phyloP scores from a whole-genome alignment of 306 rosid species.

The Lablab purpureus region DNA sequence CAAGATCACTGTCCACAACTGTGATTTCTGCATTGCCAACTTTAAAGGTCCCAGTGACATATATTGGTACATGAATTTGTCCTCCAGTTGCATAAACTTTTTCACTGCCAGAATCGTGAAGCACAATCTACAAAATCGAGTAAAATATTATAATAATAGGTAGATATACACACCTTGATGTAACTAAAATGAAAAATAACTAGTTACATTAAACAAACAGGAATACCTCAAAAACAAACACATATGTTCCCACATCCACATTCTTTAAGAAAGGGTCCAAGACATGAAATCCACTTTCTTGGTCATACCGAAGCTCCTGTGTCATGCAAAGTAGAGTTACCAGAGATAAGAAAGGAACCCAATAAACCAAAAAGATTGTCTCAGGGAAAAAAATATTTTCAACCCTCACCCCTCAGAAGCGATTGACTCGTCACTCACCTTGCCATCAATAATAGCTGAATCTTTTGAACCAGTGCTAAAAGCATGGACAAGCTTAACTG shows the following conservation, averaged over 20 bases:
- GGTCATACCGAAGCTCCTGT: conserved; percentile 84
- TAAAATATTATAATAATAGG: conserved; percentile 30
- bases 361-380: conserved; percentile 35
- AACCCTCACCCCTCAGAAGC: conserved; percentile 36
- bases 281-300: conserved; percentile 64
- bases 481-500: conserved; percentile 81
- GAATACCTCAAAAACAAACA: conserved; percentile 86
- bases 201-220: conserved; percentile 24
- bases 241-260: conserved; percentile 77
- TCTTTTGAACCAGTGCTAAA: conserved; percentile 69
- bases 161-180: conserved; percentile 26
- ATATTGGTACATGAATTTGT: conserved; percentile 74
- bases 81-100: conserved; percentile 82
- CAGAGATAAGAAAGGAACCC: conserved; percentile 27
- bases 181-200: conserved; percentile 35
- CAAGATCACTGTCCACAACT: conserved; percentile 87
- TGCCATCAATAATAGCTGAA: conserved; percentile 65
- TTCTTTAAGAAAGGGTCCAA: conserved; percentile 66
- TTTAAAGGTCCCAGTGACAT: conserved; percentile 71
- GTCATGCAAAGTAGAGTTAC: conserved; percentile 35
- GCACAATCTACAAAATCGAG: conserved; percentile 62
- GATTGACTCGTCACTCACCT: conserved; percentile 55
- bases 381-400: neutral
- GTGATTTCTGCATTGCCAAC: conserved; percentile 78
- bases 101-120: conserved; percentile 65